These are phyloP conservation scores for Podaxis sp. DNA, from an alignment of 768 basidiomycete genomes.

Conservation along the genomic window DNA sequence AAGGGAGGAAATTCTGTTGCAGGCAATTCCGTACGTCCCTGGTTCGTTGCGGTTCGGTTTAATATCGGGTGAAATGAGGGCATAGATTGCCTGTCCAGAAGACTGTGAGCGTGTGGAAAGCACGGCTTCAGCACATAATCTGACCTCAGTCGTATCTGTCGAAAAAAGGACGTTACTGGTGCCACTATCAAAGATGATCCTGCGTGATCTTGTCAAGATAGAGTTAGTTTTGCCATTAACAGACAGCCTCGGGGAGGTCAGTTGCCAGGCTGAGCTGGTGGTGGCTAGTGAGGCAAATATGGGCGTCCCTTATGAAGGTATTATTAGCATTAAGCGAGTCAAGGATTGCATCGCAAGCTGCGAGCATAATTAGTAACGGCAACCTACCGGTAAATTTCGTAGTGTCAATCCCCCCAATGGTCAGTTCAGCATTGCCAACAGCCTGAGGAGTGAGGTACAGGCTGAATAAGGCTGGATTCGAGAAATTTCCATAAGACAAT, in stretches of 20 bases:
- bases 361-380: constrained; percentile 9
- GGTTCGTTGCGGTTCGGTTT: constrained; percentile 47
- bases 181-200: constrained; percentile 56
- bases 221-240: constrained; percentile 53
- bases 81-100: constrained; percentile 47
- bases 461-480: constrained; percentile 44
- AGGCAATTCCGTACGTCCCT: constrained; percentile 56
- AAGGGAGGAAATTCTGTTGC: constrained; percentile 41
- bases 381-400: constrained; percentile 47
- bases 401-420: constrained; percentile 50
- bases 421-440: constrained; percentile 50
- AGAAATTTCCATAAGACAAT: constrained; percentile 6
- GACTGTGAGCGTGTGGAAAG: constrained; percentile 10
- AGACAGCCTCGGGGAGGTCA: constrained; percentile 41
- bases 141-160: constrained; percentile 45
- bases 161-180: constrained; percentile 55
- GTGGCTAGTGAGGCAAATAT: constrained; percentile 40
- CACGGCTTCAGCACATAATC: constrained; percentile 5
- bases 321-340: constrained; percentile 4
- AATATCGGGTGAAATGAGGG: constrained; percentile 57
- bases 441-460: constrained; percentile 46
- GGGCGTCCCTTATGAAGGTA: constrained; percentile 31
- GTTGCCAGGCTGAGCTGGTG: constrained; percentile 40
- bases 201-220: constrained; percentile 36
- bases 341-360: neutral